Evolutionary conservation across 768 basidiomycete genomes (phyloP), one percentile per base, ranked within the genome.

Genomic region (Hygrophorus russula): DNA sequence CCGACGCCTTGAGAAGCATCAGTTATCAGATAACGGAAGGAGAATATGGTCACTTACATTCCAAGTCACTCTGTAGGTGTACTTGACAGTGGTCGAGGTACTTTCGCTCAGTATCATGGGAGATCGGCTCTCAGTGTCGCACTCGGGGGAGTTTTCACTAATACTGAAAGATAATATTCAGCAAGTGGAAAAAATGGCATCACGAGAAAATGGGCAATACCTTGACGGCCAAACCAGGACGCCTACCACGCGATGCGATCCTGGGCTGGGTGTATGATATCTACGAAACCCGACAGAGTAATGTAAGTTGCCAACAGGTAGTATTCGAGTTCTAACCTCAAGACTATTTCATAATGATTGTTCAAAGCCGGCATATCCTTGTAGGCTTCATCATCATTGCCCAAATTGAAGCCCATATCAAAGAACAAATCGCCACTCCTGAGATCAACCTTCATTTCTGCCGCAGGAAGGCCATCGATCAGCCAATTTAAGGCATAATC

Each of bases 401-500:
- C 91, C n/a, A 98, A 69, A 54, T 90, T 90, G 67, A 97, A 97
- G 0, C 93, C 86, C 66, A 89, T 83, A 63, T 94, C 92, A 54
- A 83, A 90, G 63, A 94, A 97, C 11, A 82, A 56, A 31, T 94
- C 89, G n/a, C 78, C 74, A 2, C 77, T 88, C 52, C 82, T 74
- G 36, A 66, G 54, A 57, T 96, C 91, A 29, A 69, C 63, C 62
- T 89, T 93, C 83, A 90, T 87, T 63, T 96, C 91, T 12, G 89
- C 88, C 5, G 86, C 88, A 2, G 93, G 94, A 20, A 98, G 71
- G 10, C 93, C 93, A 53, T 98, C 94, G 32, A 97, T 68, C 27
- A 97, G 80, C 84, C 92, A 94, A 54, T 96, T 96, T 43, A 96
- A 66, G 1, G 88, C 86, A 55, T 97, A 96, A 55, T 90, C 86